Base-by-base conservation (phyloP, 208 protist species). In the Zelonia costaricensis region DNA sequence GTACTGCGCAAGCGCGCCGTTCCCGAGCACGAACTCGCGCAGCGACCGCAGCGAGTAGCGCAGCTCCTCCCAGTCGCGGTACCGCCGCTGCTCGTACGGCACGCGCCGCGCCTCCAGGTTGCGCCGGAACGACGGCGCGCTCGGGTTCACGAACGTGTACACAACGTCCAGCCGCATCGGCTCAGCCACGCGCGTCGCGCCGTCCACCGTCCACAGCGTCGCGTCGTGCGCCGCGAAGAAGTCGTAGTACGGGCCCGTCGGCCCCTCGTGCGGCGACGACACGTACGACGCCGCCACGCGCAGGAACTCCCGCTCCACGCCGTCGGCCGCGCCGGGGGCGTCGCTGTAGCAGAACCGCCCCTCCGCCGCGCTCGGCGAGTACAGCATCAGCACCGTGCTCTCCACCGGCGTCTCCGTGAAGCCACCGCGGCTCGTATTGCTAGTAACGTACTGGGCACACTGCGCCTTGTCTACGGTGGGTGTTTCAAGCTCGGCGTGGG, bases 31-130 rank as follows among this genome's bases (percentile, higher is more conserved):
- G 35, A 58, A 68, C 49, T 57, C 52, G 48, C 55, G 65, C 38
- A 86, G 40, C 13, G 68, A 58, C 27, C 80, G 75, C 45, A 86
- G 61, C 36, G 76, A 73, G 73, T 80, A 83, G 42, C 73, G 64
- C 46, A 86, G 76, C 76, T 86, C 76, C 36, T 80, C 73, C 77
- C 76, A 86, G 72, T 86, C 75, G 33, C 61, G 56, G 53, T 72
- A 83, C 35, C 74, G 73, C 39, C 45, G 31, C 13, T 44, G 36
- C 54, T 63, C 54, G 36, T 56, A 60, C 1, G 48, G 56, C 38
- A 83, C 45, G 18, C 46, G 38, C 15, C 76, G 71, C 44, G 46
- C 53, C 33, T 58, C 40, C 44, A 77, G 48, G n/a, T 78, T 36
- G 12, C 42, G 25, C 44, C 35, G 18, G 40, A 83, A 80, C 16